A percentile compares a stretch with the other conserved stretches of the same genome.
Evolutionary conservation across 2,329 filamentous ascomycete genomes (phyloP).

Genomic region (Pseudogymnoascus sp.): DNA sequence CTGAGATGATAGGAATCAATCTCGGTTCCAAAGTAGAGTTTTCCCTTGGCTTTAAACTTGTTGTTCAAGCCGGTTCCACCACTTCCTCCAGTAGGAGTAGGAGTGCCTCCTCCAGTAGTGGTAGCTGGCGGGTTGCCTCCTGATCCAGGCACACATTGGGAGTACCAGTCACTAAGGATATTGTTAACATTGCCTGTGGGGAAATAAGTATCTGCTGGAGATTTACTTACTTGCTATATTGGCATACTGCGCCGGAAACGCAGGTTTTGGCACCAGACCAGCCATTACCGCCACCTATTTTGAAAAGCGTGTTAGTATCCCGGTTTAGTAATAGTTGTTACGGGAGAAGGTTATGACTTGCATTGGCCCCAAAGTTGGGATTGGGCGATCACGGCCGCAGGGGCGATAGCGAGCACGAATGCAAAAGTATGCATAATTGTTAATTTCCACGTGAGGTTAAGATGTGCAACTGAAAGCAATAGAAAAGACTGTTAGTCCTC

Average conservation of each 20-base stretch:
- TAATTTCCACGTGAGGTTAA: neutral
- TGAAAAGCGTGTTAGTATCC: neutral
- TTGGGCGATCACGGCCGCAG: neutral
- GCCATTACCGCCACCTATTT: neutral
- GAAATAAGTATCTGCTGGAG: neutral
- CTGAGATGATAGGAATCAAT: constrained; percentile 47
- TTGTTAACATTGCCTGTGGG: neutral
- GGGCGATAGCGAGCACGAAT: neutral
- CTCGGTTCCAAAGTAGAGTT: constrained; percentile 55
- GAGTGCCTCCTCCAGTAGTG: neutral
- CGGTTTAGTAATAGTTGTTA: neutral
- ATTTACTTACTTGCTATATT: neutral
- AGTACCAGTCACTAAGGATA: constrained; percentile 9
- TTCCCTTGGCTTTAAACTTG: constrained; percentile 54
- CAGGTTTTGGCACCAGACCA: neutral
- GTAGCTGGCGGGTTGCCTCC: neutral
- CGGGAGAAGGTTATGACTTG: neutral
- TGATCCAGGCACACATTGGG: constrained; percentile 12
- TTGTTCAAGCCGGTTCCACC: constrained; percentile 41
- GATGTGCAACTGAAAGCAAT: neutral
- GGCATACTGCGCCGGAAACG: neutral
- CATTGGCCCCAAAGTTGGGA: neutral
- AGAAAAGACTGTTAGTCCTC: neutral
- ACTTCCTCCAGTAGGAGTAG: neutral
- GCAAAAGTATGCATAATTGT: neutral